phyloP scores from a whole-genome alignment of 805 yeast genomes.

The Zygosaccharomyces kombuchaensis region DNA sequence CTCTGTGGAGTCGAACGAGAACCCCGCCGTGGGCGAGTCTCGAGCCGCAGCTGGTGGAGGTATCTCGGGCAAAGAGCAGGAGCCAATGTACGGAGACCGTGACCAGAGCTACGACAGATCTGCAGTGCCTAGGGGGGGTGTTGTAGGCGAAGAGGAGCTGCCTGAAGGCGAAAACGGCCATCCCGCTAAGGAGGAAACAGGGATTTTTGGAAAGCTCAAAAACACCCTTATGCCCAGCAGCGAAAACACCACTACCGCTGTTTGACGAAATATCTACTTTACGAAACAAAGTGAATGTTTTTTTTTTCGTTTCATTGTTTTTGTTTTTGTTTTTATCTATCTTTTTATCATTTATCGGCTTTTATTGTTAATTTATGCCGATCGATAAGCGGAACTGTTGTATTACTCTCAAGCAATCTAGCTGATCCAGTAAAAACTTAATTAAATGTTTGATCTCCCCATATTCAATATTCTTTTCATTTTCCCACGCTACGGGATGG shows the following conservation, averaged over 20 bases:
- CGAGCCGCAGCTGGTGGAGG: not conserved
- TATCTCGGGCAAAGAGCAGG: not conserved
- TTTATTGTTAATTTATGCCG: not conserved
- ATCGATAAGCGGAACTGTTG: too few species aligned
- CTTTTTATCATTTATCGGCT: not conserved
- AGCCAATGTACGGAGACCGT: not conserved
- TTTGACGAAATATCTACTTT: not conserved
- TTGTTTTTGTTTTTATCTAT: not conserved
- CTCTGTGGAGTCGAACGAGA: not conserved
- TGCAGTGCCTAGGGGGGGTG: slow-evolving; percentile 11
- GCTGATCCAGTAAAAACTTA: too few species aligned
- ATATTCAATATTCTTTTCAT: too few species aligned
- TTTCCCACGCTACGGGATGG: too few species aligned
- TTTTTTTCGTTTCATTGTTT: not conserved
- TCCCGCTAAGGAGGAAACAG: slow-evolving; percentile 5
- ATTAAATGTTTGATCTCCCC: too few species aligned
- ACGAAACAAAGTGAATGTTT: not conserved
- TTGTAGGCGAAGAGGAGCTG: slow-evolving; percentile 4
- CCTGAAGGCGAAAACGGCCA: slow-evolving; percentile 1
- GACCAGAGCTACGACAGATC: slow-evolving; percentile 4
- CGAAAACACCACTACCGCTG: not conserved
- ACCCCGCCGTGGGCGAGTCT: not conserved
- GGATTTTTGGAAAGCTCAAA: slow-evolving; percentile 10
- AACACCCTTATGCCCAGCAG: slow-evolving; percentile 6
- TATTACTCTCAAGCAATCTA: too few species aligned